A percentile compares a stretch with the other conserved stretches of the same genome.
These are phyloP conservation scores for Aspergillus nanangensis DNA, from an alignment of 495 filamentous ascomycete species.

Conservation along the genomic window DNA sequence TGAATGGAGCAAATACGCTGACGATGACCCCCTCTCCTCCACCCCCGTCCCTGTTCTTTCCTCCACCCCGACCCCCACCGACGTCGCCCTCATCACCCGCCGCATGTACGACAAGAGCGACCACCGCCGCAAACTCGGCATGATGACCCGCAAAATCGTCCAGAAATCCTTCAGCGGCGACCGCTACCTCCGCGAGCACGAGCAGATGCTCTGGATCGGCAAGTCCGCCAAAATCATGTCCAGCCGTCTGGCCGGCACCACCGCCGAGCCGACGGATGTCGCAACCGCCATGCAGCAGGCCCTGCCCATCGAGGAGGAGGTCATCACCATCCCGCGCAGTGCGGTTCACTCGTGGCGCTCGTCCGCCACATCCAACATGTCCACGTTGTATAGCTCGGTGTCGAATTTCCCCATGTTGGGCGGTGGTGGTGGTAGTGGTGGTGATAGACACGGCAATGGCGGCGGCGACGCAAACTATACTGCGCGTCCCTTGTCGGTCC, in stretches of 20 bases:
- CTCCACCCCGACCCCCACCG: constrained; percentile 42
- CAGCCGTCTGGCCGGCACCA: constrained; percentile 20
- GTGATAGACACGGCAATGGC: neutral
- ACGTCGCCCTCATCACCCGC: constrained; percentile 49
- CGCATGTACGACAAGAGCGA: constrained; percentile 61
- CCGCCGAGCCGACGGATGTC: constrained; percentile 23
- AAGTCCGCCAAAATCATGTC: constrained; percentile 43
- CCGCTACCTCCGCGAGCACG: constrained; percentile 62
- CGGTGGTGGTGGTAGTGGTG: neutral
- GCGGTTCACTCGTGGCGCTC: constrained; percentile 38
- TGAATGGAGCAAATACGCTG: constrained; percentile 53
- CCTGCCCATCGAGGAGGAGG: constrained; percentile 32
- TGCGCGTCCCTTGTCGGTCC: constrained; percentile 23
- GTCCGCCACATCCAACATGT: constrained; percentile 32
- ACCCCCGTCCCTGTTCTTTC: constrained; percentile 41
- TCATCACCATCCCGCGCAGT: constrained; percentile 36
- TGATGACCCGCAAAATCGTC: constrained; percentile 57
- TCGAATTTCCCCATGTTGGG: constrained; percentile 22
- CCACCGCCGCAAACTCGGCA: constrained; percentile 53
- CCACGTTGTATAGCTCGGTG: constrained; percentile 28
- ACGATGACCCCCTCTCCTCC: too few species aligned
- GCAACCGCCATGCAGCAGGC: constrained; percentile 24
- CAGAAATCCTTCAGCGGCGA: constrained; percentile 58
- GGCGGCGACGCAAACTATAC: neutral
- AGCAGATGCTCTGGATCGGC: constrained; percentile 66